Conservation (phyloP, 163 green algal species). For the Smithsoniella earleae region DNA sequence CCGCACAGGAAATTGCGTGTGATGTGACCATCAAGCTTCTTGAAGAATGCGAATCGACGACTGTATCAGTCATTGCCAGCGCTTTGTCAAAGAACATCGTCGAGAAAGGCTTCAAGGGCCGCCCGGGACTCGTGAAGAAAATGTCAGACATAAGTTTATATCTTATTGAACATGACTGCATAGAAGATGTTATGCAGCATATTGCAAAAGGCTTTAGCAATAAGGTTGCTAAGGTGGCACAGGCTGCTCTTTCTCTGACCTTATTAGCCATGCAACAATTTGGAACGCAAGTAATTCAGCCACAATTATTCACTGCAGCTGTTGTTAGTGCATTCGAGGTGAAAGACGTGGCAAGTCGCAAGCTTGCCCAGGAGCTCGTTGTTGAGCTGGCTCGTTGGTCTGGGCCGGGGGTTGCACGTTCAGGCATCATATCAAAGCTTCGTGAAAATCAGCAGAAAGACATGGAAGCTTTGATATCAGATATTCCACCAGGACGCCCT, state of each 20-base stretch:
- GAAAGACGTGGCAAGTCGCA: neutral
- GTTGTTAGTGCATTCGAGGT: neutral
- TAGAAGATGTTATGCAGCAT: neutral
- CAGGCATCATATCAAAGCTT: neutral
- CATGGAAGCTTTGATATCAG: constrained; percentile 26
- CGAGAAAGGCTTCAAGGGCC: constrained; percentile 24
- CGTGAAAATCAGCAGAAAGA: constrained; percentile 8
- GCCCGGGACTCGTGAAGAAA: constrained; percentile 15
- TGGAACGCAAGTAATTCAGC: neutral
- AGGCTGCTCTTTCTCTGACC: constrained; percentile 1
- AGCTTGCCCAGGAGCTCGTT: constrained; percentile 11
- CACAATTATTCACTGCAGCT: neutral
- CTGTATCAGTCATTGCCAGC: neutral
- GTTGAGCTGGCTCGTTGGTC: constrained; percentile 27
- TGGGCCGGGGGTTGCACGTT: neutral
- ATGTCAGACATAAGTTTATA: constrained; percentile 7
- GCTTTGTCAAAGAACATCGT: neutral
- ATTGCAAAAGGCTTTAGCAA: neutral
- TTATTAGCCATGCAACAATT: neutral
- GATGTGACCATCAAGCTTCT: neutral
- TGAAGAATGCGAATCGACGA: constrained; percentile 6
- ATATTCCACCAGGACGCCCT: neutral
- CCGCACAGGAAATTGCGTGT: neutral
- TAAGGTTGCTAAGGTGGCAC: constrained; percentile 22
- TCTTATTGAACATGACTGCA: constrained; percentile 5